Evolutionary conservation across 495 filamentous ascomycete genomes (phyloP).

Genomic region (Evernia prunastri): DNA sequence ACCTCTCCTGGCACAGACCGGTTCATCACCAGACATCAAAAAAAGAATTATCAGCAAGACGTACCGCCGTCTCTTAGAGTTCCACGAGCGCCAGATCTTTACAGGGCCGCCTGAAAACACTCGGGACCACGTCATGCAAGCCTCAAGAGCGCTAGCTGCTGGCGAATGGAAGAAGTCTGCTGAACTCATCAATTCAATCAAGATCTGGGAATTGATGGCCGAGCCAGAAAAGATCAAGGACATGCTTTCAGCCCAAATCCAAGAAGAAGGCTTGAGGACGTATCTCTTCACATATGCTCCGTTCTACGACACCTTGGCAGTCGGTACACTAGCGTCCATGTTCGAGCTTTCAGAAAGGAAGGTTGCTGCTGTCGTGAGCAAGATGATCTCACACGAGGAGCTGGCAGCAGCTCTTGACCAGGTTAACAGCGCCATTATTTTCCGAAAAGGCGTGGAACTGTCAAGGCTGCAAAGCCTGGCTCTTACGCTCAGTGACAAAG

Average conservation of each 20-base stretch:
- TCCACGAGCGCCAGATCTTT: conserved; percentile 98
- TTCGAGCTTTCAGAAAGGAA: conserved; percentile 89
- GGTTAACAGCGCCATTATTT: conserved; percentile 94
- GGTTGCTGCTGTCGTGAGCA: conserved; percentile 89
- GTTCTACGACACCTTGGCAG: conserved; percentile 93
- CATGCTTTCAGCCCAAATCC: conserved; percentile 95
- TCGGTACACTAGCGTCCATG: conserved; percentile 80
- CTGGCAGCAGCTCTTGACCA: conserved; percentile 93
- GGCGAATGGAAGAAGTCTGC: conserved; percentile 98
- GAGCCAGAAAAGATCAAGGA: conserved; percentile 83
- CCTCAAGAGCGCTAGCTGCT: conserved; percentile 88
- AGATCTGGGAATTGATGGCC: conserved; percentile 96
- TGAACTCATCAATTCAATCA: conserved; percentile 88
- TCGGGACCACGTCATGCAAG: conserved; percentile 97
- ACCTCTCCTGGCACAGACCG: conserved; percentile 90
- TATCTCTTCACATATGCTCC: conserved; percentile 99
- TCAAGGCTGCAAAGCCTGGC: conserved; percentile 92
- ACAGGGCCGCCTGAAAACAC: conserved; percentile 98
- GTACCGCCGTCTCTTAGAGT: conserved; percentile 97
- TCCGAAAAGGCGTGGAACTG: conserved; percentile 98
- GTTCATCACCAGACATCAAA: conserved; percentile 92
- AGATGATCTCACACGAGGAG: conserved; percentile 99
- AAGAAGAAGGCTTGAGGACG: conserved; percentile 94
- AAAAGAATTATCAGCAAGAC: conserved; percentile 99
- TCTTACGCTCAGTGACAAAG: conserved; percentile 91